Conservation (phyloP, 2,329 filamentous ascomycete species). For the Ophiostoma sp. region DNA sequence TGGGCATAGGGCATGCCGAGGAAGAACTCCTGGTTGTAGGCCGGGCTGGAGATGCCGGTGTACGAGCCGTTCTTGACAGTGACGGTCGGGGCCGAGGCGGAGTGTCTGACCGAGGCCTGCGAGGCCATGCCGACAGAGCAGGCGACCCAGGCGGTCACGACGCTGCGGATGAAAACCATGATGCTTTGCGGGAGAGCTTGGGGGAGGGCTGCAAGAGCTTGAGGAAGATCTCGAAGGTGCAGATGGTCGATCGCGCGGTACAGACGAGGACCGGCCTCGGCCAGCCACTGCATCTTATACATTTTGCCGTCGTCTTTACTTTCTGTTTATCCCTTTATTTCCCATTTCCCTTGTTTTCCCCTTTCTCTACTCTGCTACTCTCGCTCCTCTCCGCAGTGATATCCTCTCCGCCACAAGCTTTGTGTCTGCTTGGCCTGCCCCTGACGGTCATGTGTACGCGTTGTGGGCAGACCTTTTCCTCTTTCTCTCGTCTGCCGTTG, state of each 20-base stretch:
- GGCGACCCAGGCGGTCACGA: conserved; percentile 16
- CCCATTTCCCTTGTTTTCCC: too few species aligned
- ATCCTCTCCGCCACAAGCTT: not conserved
- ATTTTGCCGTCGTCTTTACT: not conserved
- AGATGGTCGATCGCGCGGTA: not conserved
- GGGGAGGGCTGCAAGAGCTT: not conserved
- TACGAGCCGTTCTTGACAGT: conserved; percentile 37
- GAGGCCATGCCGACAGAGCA: conserved; percentile 11
- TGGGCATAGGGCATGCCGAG: conserved; percentile 52
- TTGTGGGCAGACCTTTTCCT: not conserved
- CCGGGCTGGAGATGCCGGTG: conserved; percentile 33
- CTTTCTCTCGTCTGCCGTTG: not conserved
- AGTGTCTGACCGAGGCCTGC: not conserved
- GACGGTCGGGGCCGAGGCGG: conserved; percentile 16
- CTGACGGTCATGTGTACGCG: not conserved
- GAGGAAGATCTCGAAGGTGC: not conserved
- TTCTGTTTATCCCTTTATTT: too few species aligned
- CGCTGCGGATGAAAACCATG: conserved; percentile 1
- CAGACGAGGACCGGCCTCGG: not conserved
- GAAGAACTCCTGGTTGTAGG: conserved; percentile 47
- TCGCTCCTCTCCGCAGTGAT: not conserved
- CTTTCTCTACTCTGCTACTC: not conserved
- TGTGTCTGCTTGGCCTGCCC: not conserved
- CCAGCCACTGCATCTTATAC: conserved; percentile 6
- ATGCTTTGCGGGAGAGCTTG: not conserved